A percentile compares a stretch with the other conserved stretches of the same genome.
Conservation (phyloP, 1,139 yeast species). For the Wickerhamomyces sp. region DNA sequence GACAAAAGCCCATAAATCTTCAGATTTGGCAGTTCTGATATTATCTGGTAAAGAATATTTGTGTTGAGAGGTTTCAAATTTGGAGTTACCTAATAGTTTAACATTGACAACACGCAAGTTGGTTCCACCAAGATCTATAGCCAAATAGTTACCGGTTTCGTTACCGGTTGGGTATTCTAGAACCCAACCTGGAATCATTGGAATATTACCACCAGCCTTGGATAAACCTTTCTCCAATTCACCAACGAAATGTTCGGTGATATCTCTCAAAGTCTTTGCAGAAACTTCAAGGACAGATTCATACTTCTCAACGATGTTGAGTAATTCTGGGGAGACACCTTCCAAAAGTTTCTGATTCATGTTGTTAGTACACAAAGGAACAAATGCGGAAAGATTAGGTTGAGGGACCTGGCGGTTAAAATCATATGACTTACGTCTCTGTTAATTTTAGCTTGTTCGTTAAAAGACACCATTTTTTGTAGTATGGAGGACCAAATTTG, state of each 20-base stretch:
- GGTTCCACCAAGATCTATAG: constrained; percentile 95
- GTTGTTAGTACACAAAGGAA: neutral
- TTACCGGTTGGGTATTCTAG: constrained; percentile 88
- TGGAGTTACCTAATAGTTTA: constrained; percentile 68
- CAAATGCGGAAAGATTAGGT: neutral
- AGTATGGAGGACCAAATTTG: neutral
- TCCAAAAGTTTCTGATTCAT: constrained; percentile 56
- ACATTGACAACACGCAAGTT: constrained; percentile 87
- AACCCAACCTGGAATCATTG: constrained; percentile 98
- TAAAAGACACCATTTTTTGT: constrained; percentile 6
- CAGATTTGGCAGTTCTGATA: constrained; percentile 67
- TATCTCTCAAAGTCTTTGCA: constrained; percentile 51
- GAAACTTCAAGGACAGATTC: constrained; percentile 64
- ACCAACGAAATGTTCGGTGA: constrained; percentile 60
- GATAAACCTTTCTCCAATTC: constrained; percentile 82
- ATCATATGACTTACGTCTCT: constrained; percentile 12
- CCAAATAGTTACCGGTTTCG: constrained; percentile 84
- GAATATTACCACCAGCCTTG: constrained; percentile 75
- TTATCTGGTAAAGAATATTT: constrained; percentile 70
- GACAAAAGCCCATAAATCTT: constrained; percentile 80
- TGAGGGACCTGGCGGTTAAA: no score
- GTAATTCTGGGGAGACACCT: constrained; percentile 63
- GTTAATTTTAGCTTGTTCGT: constrained; percentile 11
- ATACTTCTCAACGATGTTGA: constrained; percentile 51
- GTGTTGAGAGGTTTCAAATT: constrained; percentile 78